phyloP scores from a whole-genome alignment of 176 grass and related monocot genomes.

The Triticum turgidum region DNA sequence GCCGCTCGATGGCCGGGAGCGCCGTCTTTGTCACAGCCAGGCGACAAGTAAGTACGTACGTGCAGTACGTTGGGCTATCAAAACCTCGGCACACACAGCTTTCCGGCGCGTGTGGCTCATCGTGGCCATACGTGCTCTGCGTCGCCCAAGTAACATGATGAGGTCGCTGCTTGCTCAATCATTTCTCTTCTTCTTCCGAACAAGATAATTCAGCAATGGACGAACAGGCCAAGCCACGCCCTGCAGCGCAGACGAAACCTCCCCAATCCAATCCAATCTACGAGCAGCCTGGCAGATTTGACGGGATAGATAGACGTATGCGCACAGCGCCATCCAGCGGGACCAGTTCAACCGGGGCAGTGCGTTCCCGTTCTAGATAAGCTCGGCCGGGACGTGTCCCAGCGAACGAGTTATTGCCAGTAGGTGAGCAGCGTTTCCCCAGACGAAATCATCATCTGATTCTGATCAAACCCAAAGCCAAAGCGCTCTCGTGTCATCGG shows the following conservation, averaged over 20 bases:
- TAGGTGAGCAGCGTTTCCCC: slow-evolving; percentile 3
- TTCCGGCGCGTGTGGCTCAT: background rate
- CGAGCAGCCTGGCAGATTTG: slow-evolving; percentile 5
- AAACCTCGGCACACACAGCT: background rate
- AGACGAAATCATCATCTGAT: slow-evolving; percentile 29
- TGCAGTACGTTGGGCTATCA: background rate
- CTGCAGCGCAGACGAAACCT: background rate
- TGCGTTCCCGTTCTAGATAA: background rate
- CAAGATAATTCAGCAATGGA: background rate
- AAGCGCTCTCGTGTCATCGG: background rate
- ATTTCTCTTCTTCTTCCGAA: no score
- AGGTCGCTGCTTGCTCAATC: background rate
- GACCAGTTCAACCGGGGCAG: background rate
- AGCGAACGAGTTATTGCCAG: slow-evolving; percentile 28
- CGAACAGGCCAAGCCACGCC: background rate
- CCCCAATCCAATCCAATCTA: background rate
- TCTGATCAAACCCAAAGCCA: background rate
- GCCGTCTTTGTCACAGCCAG: background rate
- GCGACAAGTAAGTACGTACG: background rate
- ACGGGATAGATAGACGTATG: background rate
- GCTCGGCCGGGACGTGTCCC: background rate
- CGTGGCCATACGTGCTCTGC: background rate
- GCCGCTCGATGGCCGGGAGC: background rate
- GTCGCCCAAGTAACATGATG: background rate
- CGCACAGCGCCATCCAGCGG: background rate